Conservation (phyloP, 2,329 filamentous ascomycete species). For the Lachnellula hyalina region DNA sequence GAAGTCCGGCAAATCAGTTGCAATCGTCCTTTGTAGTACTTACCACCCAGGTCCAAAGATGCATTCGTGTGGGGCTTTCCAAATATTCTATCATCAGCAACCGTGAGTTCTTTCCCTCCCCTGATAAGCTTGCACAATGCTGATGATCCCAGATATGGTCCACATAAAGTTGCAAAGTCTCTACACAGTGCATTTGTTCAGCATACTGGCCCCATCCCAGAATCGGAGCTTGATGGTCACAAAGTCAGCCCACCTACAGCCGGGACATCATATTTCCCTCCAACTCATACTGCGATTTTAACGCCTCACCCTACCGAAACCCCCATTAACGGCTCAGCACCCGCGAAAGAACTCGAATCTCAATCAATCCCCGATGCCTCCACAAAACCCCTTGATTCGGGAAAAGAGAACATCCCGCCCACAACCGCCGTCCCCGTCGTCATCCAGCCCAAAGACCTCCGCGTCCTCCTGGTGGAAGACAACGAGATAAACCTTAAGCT, state of each 20-base stretch:
- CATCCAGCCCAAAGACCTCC: constrained; percentile 12
- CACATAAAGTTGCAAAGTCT: constrained; percentile 26
- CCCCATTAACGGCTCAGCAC: not conserved
- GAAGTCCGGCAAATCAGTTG: constrained; percentile 13
- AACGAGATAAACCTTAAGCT: constrained; percentile 38
- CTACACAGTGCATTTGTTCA: constrained; percentile 22
- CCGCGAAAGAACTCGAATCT: not conserved
- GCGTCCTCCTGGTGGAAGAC: constrained; percentile 37
- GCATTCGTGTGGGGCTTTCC: constrained; percentile 18
- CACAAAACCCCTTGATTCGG: constrained; percentile 7
- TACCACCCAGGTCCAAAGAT: constrained; percentile 19
- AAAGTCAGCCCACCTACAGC: not conserved
- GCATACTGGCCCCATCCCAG: not conserved
- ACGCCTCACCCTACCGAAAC: not conserved
- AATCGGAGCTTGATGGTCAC: not conserved
- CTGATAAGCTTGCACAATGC: not conserved
- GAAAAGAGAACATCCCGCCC: not conserved
- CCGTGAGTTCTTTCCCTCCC: constrained; percentile 18
- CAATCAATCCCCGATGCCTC: not conserved
- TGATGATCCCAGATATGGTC: constrained; percentile 22
- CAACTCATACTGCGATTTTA: not conserved
- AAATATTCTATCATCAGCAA: constrained; percentile 27
- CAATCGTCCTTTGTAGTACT: constrained; percentile 22
- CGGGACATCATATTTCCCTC: not conserved
- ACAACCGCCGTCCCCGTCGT: not conserved